Base-by-base conservation (phyloP, 192 early-diverging fungal genomes). In the Linnemannia exigua region DNA sequence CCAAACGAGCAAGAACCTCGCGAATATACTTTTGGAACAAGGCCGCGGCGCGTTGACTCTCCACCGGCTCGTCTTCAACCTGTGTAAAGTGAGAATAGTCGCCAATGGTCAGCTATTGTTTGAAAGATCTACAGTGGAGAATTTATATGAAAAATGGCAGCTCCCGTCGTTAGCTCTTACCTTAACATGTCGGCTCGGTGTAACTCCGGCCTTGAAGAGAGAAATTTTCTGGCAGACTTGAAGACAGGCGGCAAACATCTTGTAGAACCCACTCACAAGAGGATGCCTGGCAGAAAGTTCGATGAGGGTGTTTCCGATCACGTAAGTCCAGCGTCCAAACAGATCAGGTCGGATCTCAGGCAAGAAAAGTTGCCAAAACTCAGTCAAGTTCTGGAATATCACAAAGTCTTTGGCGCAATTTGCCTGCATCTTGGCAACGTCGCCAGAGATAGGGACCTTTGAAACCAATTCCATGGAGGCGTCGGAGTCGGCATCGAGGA, bases 261-360 rank as follows among this genome's bases (percentile, higher is more conserved):
- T 95, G 84, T 95, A 94, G 70, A 96, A 95, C 0, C 94, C 94
- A 77, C 92, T 94, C 61, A 96, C 90, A 22, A 95, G 79, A 0
- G 95, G 95, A 72, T 94, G 74, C 67, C 83, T 82, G 0, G 84
- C 77, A 19, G 92, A 92, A 28, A 93, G 84, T 19, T 87, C 80
- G 17, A 95, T 91, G 1, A 92, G 67, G 61, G 75, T 74, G 33
- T 89, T 85, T 5, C 93, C 93, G 37, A 90, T 81, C 3, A 91
- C 81, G 79, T 88, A 90, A 14, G 94, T 68, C 95, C 95, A 96
- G 25, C 88, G 83, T 1, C 67, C 70, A 72, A 95, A 93, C 11
- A 87, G 83, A 19, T 89, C 52, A 0, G 76, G 77, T 36, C 74
- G 74, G 17, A 92, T 70, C 46, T 89, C 74, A 3, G 86, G 81